These are phyloP conservation scores for Podospora conica DNA, from an alignment of 495 filamentous ascomycete species.

Conservation along the genomic window DNA sequence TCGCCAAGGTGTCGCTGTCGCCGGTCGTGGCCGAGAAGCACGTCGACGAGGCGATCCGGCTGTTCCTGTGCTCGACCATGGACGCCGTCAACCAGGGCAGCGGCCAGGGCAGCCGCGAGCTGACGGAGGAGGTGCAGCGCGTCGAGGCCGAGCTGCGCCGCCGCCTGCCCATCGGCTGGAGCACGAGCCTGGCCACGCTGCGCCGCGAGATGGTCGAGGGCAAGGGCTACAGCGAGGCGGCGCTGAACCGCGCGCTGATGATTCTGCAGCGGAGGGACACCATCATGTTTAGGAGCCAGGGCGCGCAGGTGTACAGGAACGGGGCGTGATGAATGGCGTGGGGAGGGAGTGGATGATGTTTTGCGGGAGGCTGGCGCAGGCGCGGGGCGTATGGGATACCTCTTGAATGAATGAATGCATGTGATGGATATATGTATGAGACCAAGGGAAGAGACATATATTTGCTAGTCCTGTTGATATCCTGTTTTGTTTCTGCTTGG, in stretches of 20 bases:
- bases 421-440: not conserved
- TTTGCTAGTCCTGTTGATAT: not conserved
- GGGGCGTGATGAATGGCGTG: too few species aligned
- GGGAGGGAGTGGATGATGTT: not conserved
- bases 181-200: constrained; percentile 78
- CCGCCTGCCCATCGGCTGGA: constrained; percentile 90
- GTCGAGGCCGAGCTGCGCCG: constrained; percentile 88
- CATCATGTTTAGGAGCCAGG: constrained; percentile 84
- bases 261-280: constrained; percentile 84
- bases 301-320: constrained; percentile 78
- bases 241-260: constrained; percentile 75
- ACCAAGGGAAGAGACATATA: not conserved
- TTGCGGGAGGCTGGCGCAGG: not conserved
- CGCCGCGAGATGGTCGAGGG: constrained; percentile 85
- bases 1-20: constrained; percentile 83
- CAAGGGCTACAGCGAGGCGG: constrained; percentile 79
- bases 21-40: constrained; percentile 83
- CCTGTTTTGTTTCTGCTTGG: not conserved
- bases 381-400: not conserved
- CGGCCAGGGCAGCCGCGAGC: constrained; percentile 71
- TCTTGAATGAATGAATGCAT: constrained; percentile 1
- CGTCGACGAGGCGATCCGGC: constrained; percentile 94
- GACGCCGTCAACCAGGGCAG: constrained; percentile 90
- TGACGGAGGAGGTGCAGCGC: constrained; percentile 81
- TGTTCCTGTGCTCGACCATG: constrained; percentile 97